Evolutionary conservation across 768 basidiomycete species (phyloP), one percentile per base, ranked within the genome.

Genomic region (Russula abietina): DNA sequence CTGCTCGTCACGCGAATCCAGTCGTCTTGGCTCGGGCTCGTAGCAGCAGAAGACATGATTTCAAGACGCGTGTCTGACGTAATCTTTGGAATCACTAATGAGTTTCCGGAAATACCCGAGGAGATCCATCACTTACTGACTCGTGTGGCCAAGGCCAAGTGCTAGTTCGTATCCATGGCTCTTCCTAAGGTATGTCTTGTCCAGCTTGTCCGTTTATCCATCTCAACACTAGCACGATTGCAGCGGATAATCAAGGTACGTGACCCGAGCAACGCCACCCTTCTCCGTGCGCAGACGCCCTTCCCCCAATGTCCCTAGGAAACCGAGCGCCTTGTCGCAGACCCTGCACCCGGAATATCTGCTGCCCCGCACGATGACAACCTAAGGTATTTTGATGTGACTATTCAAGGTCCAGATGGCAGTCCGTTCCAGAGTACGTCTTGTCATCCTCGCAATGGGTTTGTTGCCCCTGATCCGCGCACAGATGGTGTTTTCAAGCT

Each of bases 311-410:
- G n/a, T 54, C 50, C 49, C 30, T 69, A 98, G 96, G 97, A 98
- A 82, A 99, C 97, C 38, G 95, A 98, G 75, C 84, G 97, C 36
- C 88, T 99, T 17, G 87, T 96, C 50, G 87, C 92, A 48, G 97
- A 99, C 77, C 94, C 96, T 22, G 95, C 95, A 2, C 97, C 97
- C 24, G 97, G 97, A 56, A 98, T 99, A 62, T 84, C 91, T n/a
- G 97, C 97, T 22, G 75, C 80, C 6, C 95, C 97, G 2, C 97
- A 98, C 69, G 94, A 98, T 2, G 97, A 99, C 72, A 99, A 99
- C 76, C 78, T 99, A 61, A 83, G 97, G 57, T 98, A 99, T 80
- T 99, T 99, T 77, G 94, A 99, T 79, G 97, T 99, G 55, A 89
- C 92, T 49, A 96, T 99, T 68, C 82, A 92, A 70, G 97, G 97